Evolutionary conservation across 805 yeast species (phyloP), one percentile per base, ranked within the genome.

Genomic region (Nakazawaea holstii): DNA sequence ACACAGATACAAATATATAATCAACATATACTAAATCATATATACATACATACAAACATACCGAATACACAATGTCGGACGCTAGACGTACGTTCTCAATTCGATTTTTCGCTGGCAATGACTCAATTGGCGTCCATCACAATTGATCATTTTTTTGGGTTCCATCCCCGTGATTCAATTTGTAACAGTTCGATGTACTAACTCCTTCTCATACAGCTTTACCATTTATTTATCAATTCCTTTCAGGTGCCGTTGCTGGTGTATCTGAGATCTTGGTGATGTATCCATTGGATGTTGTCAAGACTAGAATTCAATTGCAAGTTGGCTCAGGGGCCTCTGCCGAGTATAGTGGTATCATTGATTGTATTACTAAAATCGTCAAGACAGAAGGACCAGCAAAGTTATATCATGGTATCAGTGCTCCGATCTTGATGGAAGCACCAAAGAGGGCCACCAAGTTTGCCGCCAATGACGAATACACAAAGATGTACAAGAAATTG

Each of bases 381-480:
- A 80, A 78, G 58, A 82, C 79, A 56, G 99, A 94, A 67, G 99
- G 99, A 44, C 75, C 81, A 37, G 68, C 84, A 9, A 76, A 94
- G 53, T 76, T 92, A 49, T 94, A 94, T 70, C 82, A 91, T 62
- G 99, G 99, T 55, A 94, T 94, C 59, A 72, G 87, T 29, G 96
- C 99, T 24, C 99, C 99, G 31, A 88, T 94, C 56, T 74, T 94
- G 59, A 94, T 94, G 99, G 99, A 94, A 68, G 99, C 98, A 11
- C 99, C 99, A 54, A 94, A 94, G 75, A 82, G 99, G 73, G 99
- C 99, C 37, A 91, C 96, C 55, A 94, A 94, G 68, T 94, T 94
- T 64, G 97, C 98, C 45, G 96, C 97, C 52, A 94, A 94, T 64
- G 99, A 94, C 64, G 95, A 89, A 66, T 94, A 96, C 85, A 92